These are phyloP conservation scores for Hygrocybe coccinea DNA, from an alignment of 768 basidiomycete genomes.

Conservation along the genomic window DNA sequence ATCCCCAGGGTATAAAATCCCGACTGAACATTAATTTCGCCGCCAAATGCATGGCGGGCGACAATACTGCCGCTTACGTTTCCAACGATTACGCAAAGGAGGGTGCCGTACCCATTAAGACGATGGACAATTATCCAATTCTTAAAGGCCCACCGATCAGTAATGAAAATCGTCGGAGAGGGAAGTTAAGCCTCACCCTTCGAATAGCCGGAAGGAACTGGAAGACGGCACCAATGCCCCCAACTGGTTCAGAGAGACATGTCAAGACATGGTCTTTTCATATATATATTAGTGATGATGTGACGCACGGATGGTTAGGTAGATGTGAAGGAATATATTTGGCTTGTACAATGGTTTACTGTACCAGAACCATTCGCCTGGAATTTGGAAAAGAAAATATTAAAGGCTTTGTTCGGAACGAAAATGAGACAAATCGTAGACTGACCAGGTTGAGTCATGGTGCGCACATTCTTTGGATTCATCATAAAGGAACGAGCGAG, in stretches of 20 bases:
- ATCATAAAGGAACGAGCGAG: conserved; percentile 19
- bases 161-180: not conserved
- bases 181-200: conserved; percentile 13
- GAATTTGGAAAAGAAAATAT: not conserved
- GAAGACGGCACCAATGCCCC: conserved; percentile 18
- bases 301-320: conserved; percentile 21
- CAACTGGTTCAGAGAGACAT: conserved; percentile 12
- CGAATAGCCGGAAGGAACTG: conserved; percentile 26
- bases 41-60: conserved; percentile 20
- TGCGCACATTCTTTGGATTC: conserved; percentile 12
- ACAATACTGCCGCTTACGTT: conserved; percentile 19
- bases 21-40: conserved; percentile 24
- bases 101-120: conserved; percentile 21
- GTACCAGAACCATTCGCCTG: conserved; percentile 28
- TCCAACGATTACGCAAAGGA: conserved; percentile 17
- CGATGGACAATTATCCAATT: conserved; percentile 19
- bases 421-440: not conserved
- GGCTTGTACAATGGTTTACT: conserved; percentile 14
- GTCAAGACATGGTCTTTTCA: not conserved
- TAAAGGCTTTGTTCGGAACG: too few relatives aligned
- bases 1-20: conserved; percentile 20
- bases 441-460: conserved; percentile 2
- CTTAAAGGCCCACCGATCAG: conserved; percentile 4
- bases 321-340: conserved; percentile 24
- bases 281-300: not conserved